Evolutionary conservation across 2,329 filamentous ascomycete species (phyloP), one percentile per base, ranked within the genome.

Genomic region (Aspergillus bombycis): DNA sequence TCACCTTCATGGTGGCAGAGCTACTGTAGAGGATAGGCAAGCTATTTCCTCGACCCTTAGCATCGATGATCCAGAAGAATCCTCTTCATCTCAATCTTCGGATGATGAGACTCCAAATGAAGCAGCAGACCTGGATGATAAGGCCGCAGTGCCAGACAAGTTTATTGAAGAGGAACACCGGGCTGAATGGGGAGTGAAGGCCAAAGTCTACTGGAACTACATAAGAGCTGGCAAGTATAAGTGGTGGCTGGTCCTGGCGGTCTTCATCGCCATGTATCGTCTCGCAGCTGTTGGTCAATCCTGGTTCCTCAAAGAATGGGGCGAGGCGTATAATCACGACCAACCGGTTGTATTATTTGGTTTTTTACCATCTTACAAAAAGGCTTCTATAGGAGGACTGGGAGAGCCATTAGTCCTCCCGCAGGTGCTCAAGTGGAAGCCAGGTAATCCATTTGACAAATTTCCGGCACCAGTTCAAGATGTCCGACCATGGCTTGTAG

Each of bases 261-360:
- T 86, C 1, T 80, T 89, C 14, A 87, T 94, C 63, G 76, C 85
- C 7, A 46, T 88, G 0, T 92, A 88, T 70, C 88, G 93, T 8
- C 72, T 88, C 14, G 79, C 86, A 21, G 85, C 89, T 43, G 82
- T 96, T 45, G 84, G 84, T 1, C 86, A 92, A 71, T 89, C 87
- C 1, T 94, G 92, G 85, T 94, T 95, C 52, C 83, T 97, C 60
- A 96, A 97, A 74, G 85, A 89, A 30, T 97, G 93, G 93, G 92
- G 91, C 34, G 91, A 96, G 73, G 88, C 88, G 8, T 94, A 94
- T 75, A 72, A 76, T 41, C 30, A 38, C 8, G 32, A 38, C 2
- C 71, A 73, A 45, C 67, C 68, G 16, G 57, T 67, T 41, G 58
- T 74, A 2, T 30, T 70, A 19, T 60, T 72, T 9, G 74, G 55